Conservation (phyloP, 768 basidiomycete genomes). For the Asterophora lycoperdoides region DNA sequence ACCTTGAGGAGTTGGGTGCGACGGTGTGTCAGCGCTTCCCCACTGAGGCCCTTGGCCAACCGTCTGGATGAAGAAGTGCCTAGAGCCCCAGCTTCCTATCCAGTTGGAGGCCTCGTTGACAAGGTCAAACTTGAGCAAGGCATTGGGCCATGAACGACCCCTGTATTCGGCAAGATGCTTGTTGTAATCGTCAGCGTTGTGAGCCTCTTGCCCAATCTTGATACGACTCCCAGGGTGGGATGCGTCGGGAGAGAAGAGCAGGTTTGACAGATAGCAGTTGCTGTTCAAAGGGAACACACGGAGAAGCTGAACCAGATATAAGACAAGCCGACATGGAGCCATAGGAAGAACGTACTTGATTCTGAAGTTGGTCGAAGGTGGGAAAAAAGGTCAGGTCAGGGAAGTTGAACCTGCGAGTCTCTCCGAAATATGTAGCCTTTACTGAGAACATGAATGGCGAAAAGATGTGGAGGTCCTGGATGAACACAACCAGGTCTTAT, state of each 20-base stretch:
- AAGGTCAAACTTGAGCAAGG: slow-evolving; percentile 60
- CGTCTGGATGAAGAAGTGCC: slow-evolving; percentile 1
- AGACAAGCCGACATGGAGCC: slow-evolving; percentile 20
- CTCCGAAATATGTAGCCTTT: slow-evolving; percentile 70
- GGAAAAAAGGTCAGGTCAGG: slow-evolving; percentile 51
- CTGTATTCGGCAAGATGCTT: slow-evolving; percentile 45
- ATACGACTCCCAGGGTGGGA: slow-evolving; percentile 44
- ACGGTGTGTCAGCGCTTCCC: neutral
- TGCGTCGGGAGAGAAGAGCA: slow-evolving; percentile 67
- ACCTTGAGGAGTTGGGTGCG: slow-evolving; percentile 8
- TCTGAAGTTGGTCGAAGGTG: slow-evolving; percentile 53
- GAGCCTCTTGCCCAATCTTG: slow-evolving; percentile 58
- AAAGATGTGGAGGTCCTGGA: slow-evolving; percentile 20
- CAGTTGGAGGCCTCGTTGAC: slow-evolving; percentile 46
- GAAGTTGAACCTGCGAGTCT: slow-evolving; percentile 68
- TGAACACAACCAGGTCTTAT: slow-evolving; percentile 5
- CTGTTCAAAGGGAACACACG: slow-evolving; percentile 64
- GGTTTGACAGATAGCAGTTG: slow-evolving; percentile 57
- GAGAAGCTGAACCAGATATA: slow-evolving; percentile 45
- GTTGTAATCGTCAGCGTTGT: slow-evolving; percentile 54
- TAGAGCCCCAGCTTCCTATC: slow-evolving; percentile 16
- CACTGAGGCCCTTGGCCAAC: slow-evolving; percentile 7
- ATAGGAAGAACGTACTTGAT: slow-evolving; percentile 46
- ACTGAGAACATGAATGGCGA: slow-evolving; percentile 60
- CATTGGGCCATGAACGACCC: slow-evolving; percentile 50